Conservation (phyloP, 768 basidiomycete species). For the Auricularia auricula-judae region DNA sequence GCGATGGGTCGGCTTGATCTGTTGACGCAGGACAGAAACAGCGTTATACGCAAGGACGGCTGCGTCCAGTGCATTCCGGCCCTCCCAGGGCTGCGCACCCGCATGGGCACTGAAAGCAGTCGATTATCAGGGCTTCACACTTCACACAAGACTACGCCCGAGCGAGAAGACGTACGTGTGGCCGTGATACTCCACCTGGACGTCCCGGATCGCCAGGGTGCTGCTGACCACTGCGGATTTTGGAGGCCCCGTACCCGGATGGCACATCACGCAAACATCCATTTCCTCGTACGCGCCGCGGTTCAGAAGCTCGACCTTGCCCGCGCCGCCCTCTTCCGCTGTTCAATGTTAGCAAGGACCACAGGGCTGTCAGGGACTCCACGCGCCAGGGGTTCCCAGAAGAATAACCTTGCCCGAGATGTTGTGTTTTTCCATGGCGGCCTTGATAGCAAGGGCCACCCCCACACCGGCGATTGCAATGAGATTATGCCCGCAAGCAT, state of each 20-base stretch:
- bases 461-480: constrained; percentile 20
- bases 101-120: constrained; percentile 55
- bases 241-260: constrained; percentile 48
- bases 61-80: constrained; percentile 77
- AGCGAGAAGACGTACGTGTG: constrained; percentile 40
- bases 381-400: constrained; percentile 22
- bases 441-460: constrained; percentile 15
- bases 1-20: constrained; percentile 72
- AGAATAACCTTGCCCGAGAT: constrained; percentile 16
- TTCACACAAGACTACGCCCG: not conserved
- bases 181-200: constrained; percentile 64
- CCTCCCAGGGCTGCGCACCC: constrained; percentile 78
- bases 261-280: constrained; percentile 74
- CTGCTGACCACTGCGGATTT: constrained; percentile 41
- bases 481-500: constrained; percentile 14
- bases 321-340: constrained; percentile 70
- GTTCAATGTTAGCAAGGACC: constrained; percentile 56
- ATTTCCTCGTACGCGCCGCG: constrained; percentile 70
- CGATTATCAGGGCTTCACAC: constrained; percentile 21
- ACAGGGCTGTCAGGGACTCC: too few relatives aligned
- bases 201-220: constrained; percentile 51
- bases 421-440: constrained; percentile 15
- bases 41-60: constrained; percentile 75
- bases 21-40: constrained; percentile 74
- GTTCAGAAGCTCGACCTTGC: constrained; percentile 65